phyloP scores from a whole-genome alignment of 352 stramenopile species.

The Aphanomyces cochlioides region DNA sequence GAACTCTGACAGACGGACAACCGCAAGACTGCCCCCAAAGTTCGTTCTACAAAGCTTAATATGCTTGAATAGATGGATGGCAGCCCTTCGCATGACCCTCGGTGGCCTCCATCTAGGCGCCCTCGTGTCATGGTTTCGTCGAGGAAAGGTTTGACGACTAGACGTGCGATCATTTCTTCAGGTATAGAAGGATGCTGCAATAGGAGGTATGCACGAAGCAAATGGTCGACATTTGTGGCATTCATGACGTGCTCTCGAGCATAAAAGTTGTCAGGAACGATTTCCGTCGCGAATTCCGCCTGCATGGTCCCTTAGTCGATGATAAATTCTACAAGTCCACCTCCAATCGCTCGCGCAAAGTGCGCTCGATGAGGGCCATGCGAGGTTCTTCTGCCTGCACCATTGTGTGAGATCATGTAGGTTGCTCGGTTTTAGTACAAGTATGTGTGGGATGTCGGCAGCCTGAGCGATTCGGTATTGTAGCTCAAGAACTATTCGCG shows the following conservation, averaged over 20 bases:
- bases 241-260: conserved; percentile 73
- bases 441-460: conserved; percentile 54
- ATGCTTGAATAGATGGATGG: conserved; percentile 67
- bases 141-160: conserved; percentile 73
- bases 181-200: conserved; percentile 70
- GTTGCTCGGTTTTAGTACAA: neutral
- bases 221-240: conserved; percentile 53
- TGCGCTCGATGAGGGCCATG: conserved; percentile 12
- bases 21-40: conserved; percentile 56
- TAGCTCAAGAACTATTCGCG: conserved; percentile 68
- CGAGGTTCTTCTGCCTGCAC: conserved; percentile 23
- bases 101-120: conserved; percentile 64
- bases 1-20: conserved; percentile 66
- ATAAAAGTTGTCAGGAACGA: conserved; percentile 86
- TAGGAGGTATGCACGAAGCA: conserved; percentile 71
- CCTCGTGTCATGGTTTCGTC: conserved; percentile 74
- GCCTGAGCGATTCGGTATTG: conserved; percentile 67
- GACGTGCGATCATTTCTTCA: conserved; percentile 73
- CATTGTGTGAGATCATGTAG: neutral
- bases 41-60: conserved; percentile 64
- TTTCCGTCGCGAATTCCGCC: conserved; percentile 81
- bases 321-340: neutral
- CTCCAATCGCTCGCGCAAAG: conserved; percentile 21
- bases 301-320: conserved; percentile 30
- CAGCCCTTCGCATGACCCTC: conserved; percentile 74